A percentile compares a stretch with the other conserved stretches of the same genome.
These are phyloP conservation scores for Linum usitatissimum DNA, from an alignment of 345 rosid genomes.

Conservation along the genomic window DNA sequence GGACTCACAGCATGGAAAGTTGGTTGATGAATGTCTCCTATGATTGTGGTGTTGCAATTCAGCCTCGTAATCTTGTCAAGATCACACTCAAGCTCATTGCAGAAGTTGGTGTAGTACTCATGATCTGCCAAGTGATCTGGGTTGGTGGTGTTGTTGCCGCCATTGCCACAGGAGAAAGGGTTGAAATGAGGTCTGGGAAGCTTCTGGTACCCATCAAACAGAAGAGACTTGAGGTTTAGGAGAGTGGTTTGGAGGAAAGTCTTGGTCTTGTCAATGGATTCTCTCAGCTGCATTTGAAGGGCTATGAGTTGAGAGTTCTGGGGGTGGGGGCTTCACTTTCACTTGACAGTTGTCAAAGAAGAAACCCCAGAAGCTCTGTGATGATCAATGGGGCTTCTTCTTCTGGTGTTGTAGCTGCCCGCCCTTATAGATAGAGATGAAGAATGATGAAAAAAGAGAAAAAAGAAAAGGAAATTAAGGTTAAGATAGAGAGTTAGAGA, in stretches of 20 bases:
- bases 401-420: too few relatives aligned
- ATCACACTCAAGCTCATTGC: neutral
- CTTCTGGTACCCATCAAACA: slow-evolving; percentile 37
- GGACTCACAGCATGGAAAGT: neutral
- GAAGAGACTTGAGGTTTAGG: slow-evolving; percentile 39
- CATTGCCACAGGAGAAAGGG: neutral
- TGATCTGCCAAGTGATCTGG: neutral
- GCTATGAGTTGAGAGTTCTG: too few relatives aligned
- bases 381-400: too few relatives aligned
- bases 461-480: too few relatives aligned
- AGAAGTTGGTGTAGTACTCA: neutral
- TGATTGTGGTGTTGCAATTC: neutral
- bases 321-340: too few relatives aligned
- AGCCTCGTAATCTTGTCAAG: neutral
- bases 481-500: too few relatives aligned
- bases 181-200: slow-evolving; percentile 21
- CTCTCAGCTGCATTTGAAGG: slow-evolving; percentile 30
- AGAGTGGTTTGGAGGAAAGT: slow-evolving; percentile 39
- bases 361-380: too few relatives aligned
- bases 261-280: slow-evolving; percentile 46
- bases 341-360: too few relatives aligned
- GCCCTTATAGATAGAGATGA: too few relatives aligned
- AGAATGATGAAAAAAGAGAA: too few relatives aligned
- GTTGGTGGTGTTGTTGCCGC: neutral
- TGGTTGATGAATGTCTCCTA: slow-evolving; percentile 9